Evolutionary conservation across 805 yeast genomes (phyloP), one percentile per base, ranked within the genome.

Genomic region (Starmerella roubikii): DNA sequence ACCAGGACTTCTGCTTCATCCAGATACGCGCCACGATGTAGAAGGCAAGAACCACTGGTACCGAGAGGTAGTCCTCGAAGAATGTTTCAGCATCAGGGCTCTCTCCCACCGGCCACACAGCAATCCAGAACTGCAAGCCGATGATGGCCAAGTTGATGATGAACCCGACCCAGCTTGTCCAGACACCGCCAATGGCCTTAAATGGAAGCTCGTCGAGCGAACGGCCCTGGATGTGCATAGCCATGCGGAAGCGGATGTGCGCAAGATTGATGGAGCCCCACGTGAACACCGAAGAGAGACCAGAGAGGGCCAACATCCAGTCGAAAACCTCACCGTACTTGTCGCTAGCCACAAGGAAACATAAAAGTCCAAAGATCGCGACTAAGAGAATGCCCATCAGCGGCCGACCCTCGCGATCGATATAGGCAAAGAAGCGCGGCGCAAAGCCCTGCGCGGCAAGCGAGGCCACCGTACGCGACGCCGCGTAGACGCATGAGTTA

Each of bases 361-460:
- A 71, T 19, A 76, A 55, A 27, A 72, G 59, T 21, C 82, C 83
- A 49, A 76, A 64, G 27, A 54, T 11, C 16, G 62, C 54, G 22
- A 72, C 61, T 22, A 64, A 40, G 2, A 52, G 47, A 51, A 80
- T 72, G 16, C 84, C 88, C 37, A 70, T 72, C 38, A 79, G 56
- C 15, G 94, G 94, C 53, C 93, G 70, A 41, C 94, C 94, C 38
- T 62, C 65, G 47, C 78, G 68, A 57, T 83, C 93, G 44, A 82
- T 72, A 60, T 78, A 78, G 26, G 76, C 74, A 39, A 77, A 67
- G 23, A 67, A 51, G 39, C 60, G 60, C 27, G 85, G 86, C 16
- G 77, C 76, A 50, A 68, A 67, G 16, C 78, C 74, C 56, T 74
- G 76, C 32, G 71, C 74, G 9, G 82, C 77, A 59, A 78, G 65